A percentile compares a stretch with the other conserved stretches of the same genome.
Evolutionary conservation across 208 protist genomes (phyloP).

Genomic region (Trypanosoma cruzi): DNA sequence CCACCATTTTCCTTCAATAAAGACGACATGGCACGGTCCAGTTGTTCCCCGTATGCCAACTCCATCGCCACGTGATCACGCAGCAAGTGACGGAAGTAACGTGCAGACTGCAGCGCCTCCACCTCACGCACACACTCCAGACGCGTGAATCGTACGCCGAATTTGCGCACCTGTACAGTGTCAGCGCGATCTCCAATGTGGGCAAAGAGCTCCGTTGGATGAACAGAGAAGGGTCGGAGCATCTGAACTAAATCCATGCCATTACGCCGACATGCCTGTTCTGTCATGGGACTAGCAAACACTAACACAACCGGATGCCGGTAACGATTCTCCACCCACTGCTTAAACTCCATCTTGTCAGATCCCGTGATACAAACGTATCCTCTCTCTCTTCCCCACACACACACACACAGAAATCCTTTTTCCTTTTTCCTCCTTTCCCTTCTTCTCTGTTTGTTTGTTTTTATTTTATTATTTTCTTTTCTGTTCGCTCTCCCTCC

Average conservation of each 20-base stretch:
- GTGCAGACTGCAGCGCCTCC: conserved; percentile 16
- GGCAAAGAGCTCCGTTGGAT: conserved; percentile 39
- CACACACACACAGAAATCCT: too few relatives aligned
- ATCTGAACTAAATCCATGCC: conserved; percentile 76
- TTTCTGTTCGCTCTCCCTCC: too few relatives aligned
- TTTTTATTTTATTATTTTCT: too few relatives aligned
- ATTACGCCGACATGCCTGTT: conserved; percentile 48
- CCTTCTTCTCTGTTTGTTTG: conserved; percentile 3
- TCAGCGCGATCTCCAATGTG: conserved; percentile 61
- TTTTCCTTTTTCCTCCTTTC: neutral
- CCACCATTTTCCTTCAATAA: conserved; percentile 35
- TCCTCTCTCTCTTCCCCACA: neutral
- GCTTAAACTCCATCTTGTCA: conserved; percentile 32
- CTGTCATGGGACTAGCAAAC: conserved; percentile 43
- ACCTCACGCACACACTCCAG: conserved; percentile 61
- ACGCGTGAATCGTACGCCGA: conserved; percentile 77
- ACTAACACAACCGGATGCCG: conserved; percentile 75
- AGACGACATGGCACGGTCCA: conserved; percentile 49
- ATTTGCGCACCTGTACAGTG: conserved; percentile 35
- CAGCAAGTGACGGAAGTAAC: conserved; percentile 45
- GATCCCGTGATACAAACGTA: neutral
- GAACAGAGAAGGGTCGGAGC: conserved; percentile 64
- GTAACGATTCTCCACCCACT: conserved; percentile 75
- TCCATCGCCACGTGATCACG: conserved; percentile 45
- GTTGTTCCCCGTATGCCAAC: conserved; percentile 76